Evolutionary conservation across 2,329 filamentous ascomycete genomes (phyloP).

Genomic region (Phyllosticta citrichinensis): DNA sequence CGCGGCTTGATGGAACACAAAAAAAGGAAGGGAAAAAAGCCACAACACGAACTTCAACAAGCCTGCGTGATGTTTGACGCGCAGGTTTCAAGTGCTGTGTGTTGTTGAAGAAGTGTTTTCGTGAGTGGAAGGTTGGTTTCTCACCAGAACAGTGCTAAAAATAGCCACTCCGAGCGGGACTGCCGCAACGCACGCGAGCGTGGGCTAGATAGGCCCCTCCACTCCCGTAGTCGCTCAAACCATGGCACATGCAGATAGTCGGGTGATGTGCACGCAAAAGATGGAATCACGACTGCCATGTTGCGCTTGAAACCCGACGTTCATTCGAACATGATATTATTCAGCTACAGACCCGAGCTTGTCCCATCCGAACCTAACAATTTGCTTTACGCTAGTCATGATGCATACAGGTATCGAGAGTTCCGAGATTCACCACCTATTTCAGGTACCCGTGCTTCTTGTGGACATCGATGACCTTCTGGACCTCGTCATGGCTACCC

Average conservation of each 20-base stretch:
- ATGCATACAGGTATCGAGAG: not conserved
- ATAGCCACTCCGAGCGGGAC: not conserved
- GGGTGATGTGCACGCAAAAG: not conserved
- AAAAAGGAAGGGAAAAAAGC: not conserved
- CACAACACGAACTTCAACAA: not conserved
- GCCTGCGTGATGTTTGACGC: not conserved
- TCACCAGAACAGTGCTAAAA: not conserved
- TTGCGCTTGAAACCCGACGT: not conserved
- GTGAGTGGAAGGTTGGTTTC: not conserved
- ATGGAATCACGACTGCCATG: not conserved
- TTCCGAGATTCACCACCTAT: slow-evolving; percentile 5
- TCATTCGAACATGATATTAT: not conserved
- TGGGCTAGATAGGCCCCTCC: not conserved
- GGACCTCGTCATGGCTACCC: slow-evolving; percentile 87
- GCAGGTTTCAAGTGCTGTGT: not conserved
- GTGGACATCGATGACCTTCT: slow-evolving; percentile 85
- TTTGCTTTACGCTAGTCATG: not conserved
- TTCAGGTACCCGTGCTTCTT: slow-evolving; percentile 38
- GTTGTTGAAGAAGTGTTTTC: not conserved
- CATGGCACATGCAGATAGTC: not conserved
- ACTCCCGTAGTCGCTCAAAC: not conserved
- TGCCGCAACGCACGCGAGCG: not conserved
- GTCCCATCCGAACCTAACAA: not conserved
- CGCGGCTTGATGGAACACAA: not conserved
- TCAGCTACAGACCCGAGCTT: not conserved